Conservation (phyloP, 345 rosid species). For the Moricandia arvensis region DNA sequence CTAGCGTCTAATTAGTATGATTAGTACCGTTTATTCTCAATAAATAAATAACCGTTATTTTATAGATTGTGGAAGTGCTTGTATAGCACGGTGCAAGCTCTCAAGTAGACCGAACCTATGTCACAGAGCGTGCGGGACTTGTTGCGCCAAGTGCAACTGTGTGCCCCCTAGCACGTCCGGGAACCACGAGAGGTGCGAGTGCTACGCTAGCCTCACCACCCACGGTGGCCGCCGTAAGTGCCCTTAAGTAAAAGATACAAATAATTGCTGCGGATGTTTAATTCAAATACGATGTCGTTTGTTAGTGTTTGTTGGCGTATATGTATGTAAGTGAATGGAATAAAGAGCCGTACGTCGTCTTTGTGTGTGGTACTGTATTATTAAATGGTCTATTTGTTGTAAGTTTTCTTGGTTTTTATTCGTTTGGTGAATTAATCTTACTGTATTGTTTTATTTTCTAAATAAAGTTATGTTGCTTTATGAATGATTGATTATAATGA, state of each 20-base stretch:
- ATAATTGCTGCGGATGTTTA: neutral
- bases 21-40: neutral
- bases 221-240: constrained; percentile 77
- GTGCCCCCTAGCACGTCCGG: constrained; percentile 79
- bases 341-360: constrained; percentile 10
- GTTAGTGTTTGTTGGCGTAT: constrained; percentile 3
- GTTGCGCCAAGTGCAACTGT: constrained; percentile 70
- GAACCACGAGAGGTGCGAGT: constrained; percentile 56
- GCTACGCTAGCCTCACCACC: constrained; percentile 70
- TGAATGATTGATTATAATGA: constrained; percentile 5
- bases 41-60: neutral
- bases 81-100: constrained; percentile 57
- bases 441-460: constrained; percentile 13
- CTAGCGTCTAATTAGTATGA: neutral
- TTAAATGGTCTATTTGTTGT: constrained; percentile 4
- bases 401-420: constrained; percentile 2
- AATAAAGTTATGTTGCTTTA: constrained; percentile 4
- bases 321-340: neutral
- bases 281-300: constrained; percentile 1
- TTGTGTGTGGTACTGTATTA: neutral
- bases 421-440: neutral
- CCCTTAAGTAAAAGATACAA: constrained; percentile 41
- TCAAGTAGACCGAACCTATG: constrained; percentile 62
- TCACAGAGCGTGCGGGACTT: constrained; percentile 72
- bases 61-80: constrained; percentile 62